These are phyloP conservation scores for Metschnikowia baotianmanensis DNA, from an alignment of 805 yeast species.

Conservation along the genomic window DNA sequence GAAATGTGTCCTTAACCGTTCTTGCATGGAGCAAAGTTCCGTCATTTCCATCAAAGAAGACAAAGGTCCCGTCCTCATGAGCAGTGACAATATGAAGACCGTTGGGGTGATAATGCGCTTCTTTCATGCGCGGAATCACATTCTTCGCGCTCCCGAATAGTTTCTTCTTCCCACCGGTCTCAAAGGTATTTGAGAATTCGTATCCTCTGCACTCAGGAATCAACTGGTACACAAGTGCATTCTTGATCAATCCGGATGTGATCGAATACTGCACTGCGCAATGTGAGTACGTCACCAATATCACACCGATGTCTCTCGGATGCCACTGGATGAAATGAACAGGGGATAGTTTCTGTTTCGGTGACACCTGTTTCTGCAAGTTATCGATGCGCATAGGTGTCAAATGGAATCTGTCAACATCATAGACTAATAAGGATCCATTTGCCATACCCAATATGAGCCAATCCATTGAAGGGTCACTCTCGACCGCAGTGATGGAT, in stretches of 20 bases:
- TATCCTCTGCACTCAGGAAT: slow-evolving; percentile 69
- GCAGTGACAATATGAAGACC: slow-evolving; percentile 80
- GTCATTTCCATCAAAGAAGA: slow-evolving; percentile 87
- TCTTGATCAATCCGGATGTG: slow-evolving; percentile 55
- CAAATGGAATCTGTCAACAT: slow-evolving; percentile 71
- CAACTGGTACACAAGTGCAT: slow-evolving; percentile 57
- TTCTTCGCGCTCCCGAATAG: slow-evolving; percentile 38
- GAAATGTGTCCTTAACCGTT: slow-evolving; percentile 59
- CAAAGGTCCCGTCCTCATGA: slow-evolving; percentile 80
- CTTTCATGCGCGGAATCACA: slow-evolving; percentile 30
- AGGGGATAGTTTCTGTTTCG: slow-evolving; percentile 58
- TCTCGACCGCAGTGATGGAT: slow-evolving; percentile 61
- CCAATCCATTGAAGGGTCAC: slow-evolving; percentile 91
- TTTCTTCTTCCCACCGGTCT: slow-evolving; percentile 41
- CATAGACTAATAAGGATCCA: slow-evolving; percentile 71
- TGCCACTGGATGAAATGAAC: slow-evolving; percentile 72
- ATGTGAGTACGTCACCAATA: slow-evolving; percentile 70
- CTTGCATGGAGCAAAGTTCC: slow-evolving; percentile 77
- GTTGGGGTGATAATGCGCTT: slow-evolving; percentile 87
- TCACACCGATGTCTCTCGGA: slow-evolving; percentile 82
- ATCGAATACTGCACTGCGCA: slow-evolving; percentile 70
- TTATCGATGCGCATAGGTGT: slow-evolving; percentile 69
- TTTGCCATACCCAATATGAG: slow-evolving; percentile 73
- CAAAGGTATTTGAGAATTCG: slow-evolving; percentile 27
- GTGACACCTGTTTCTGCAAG: slow-evolving; percentile 59